phyloP scores from a whole-genome alignment of 164 flowering plant species.

The Berberis vulgaris region DNA sequence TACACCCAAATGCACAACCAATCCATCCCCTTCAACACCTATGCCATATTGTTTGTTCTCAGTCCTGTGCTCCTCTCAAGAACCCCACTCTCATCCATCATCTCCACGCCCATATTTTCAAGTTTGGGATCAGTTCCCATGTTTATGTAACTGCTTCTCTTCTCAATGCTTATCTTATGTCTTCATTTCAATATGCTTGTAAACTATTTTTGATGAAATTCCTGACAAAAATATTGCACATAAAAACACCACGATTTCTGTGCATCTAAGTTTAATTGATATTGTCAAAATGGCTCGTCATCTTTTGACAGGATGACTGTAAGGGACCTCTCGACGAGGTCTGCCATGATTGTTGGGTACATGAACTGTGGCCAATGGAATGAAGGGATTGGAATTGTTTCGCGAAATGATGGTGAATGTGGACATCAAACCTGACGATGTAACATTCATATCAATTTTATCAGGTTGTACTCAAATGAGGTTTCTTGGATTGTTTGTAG shows the following conservation, averaged over 20 bases:
- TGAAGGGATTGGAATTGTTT: slow-evolving; percentile 28
- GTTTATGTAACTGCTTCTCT: slow-evolving; percentile 49
- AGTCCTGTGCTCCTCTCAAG: slow-evolving; percentile 26
- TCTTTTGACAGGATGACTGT: slow-evolving; percentile 36
- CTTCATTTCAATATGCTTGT: slow-evolving; percentile 29
- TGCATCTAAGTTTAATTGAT: slow-evolving; percentile 33
- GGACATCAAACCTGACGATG: slow-evolving; percentile 34
- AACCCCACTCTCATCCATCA: slow-evolving; percentile 25
- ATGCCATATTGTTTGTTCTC: slow-evolving; percentile 36
- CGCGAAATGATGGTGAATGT: slow-evolving; percentile 35
- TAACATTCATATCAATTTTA: slow-evolving; percentile 29
- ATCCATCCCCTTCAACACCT: slow-evolving; percentile 33
- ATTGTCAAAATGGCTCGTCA: slow-evolving; percentile 23
- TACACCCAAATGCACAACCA: slow-evolving; percentile 42
- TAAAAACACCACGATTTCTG: slow-evolving; percentile 56
- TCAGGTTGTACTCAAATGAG: slow-evolving; percentile 45
- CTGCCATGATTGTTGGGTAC: slow-evolving; percentile 53
- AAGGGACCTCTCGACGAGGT: slow-evolving; percentile 44
- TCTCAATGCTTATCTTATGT: slow-evolving; percentile 21
- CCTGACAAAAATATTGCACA: slow-evolving; percentile 38
- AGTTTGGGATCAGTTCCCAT: slow-evolving; percentile 35
- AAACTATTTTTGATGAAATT: slow-evolving; percentile 53
- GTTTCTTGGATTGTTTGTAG: slow-evolving; percentile 38
- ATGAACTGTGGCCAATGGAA: slow-evolving; percentile 21
- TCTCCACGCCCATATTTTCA: slow-evolving; percentile 49